Base-by-base conservation (phyloP, 2,329 filamentous ascomycete species). In the Fusarium piperis region DNA sequence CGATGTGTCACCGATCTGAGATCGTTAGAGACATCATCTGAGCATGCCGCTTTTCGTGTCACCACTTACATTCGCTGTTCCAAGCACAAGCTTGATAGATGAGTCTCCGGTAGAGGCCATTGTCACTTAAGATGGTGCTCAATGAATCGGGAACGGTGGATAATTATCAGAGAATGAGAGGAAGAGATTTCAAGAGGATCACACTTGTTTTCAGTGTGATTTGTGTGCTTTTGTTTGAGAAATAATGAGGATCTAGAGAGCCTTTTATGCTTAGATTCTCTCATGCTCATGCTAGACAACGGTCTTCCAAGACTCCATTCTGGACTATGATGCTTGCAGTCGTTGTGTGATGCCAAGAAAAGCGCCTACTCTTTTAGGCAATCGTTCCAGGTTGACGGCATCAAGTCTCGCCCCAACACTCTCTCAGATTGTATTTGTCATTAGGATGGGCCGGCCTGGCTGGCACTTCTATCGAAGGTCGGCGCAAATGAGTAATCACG, bases 1-100 rank as follows among this genome's bases (percentile, higher is more conserved):
- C 0, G 61, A 60, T 1, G 59, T 67, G 23, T 78, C 76, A 9
- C 76, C 76, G n/a, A 78, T 46, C 76, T 78, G 2, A 2, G 44
- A 7, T 18, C 11, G 13, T 61, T 15, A 66, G 55, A n/a, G 12
- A 2, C 3, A 3, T 6, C 11, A 16, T 3, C 36, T 28, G 1
- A 18, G 8, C 11, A 2, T 28, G 13, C 7, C 4, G 0, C 16
- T n/a, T 30, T n/a, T 48, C 6, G 1, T 0, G 2, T 3, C 4
- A 13, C 3, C 20, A 56, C 73, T 71, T 32, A 58, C 73, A 3
- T 67, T 67, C 7, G 55, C 69, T 4, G 61, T 51, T 26, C 73
- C 73, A 16, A 75, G 63, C 4, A 75, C 39, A 2, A 76, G 9
- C 18, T 71, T 75, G 16, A 76, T n/a, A 12, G 59, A 11, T 2